phyloP scores from a whole-genome alignment of 345 rosid genomes.

The Brassica incana region DNA sequence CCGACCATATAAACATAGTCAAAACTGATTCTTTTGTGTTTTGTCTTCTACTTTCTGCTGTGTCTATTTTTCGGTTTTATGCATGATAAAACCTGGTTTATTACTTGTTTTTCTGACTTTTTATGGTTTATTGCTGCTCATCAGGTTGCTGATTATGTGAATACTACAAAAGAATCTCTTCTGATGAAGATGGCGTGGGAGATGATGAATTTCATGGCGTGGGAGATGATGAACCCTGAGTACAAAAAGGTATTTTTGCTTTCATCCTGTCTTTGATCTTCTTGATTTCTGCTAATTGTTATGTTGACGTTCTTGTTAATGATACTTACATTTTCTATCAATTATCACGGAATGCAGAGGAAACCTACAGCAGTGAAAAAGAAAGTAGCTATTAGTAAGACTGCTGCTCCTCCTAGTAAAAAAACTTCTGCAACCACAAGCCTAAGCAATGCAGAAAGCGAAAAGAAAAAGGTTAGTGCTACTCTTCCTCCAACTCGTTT shows the following conservation, averaged over 20 bases:
- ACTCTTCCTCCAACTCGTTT: conserved; percentile 3
- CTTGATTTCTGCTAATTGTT: not conserved
- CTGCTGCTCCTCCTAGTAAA: no score
- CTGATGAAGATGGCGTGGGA: conserved; percentile 39
- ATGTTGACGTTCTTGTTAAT: not conserved
- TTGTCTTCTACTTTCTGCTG: no score
- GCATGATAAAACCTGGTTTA: no score
- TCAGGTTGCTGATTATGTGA: conserved; percentile 35
- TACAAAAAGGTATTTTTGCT: conserved; percentile 33
- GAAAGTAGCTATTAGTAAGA: no score
- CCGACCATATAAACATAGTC: no score
- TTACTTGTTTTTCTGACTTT: no score
- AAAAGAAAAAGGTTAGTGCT: conserved; percentile 24
- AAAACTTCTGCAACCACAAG: no score
- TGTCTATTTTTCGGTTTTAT: no score
- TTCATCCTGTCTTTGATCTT: not conserved
- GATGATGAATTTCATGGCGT: conserved; percentile 27
- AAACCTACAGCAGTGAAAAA: no score
- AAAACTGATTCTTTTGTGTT: no score
- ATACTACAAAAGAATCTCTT: conserved; percentile 10
- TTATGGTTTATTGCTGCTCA: not conserved
- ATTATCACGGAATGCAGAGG: no score
- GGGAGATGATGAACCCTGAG: conserved; percentile 39
- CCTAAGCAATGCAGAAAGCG: conserved; percentile 11
- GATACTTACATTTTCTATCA: no score